These are phyloP conservation scores for Orbilia brochopaga DNA, from an alignment of 2,329 filamentous ascomycete genomes.

Conservation along the genomic window DNA sequence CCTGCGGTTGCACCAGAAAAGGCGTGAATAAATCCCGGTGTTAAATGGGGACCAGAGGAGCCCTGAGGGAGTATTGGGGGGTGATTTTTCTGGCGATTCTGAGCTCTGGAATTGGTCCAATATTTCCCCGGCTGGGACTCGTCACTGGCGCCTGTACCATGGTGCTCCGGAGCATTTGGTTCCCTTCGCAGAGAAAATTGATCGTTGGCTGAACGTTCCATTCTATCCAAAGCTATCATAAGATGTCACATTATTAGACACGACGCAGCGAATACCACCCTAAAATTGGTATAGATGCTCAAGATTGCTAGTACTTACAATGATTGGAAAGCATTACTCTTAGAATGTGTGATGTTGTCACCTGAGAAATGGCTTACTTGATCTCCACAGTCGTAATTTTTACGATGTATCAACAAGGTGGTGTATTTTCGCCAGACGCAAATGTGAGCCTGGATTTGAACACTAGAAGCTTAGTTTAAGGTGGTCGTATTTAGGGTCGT, in stretches of 20 bases:
- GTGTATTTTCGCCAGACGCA: background rate
- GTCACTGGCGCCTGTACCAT: slow-evolving; percentile 4
- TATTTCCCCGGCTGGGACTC: slow-evolving; percentile 28
- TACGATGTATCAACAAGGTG: background rate
- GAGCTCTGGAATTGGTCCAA: slow-evolving; percentile 19
- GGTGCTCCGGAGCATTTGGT: slow-evolving; percentile 10
- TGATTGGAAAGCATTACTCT: slow-evolving; percentile 3
- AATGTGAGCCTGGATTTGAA: background rate
- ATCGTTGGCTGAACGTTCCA: slow-evolving; percentile 35
- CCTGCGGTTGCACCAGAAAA: slow-evolving; percentile 86
- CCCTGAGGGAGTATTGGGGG: slow-evolving; percentile 28
- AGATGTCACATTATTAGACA: background rate
- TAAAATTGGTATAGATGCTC: background rate
- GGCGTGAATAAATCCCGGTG: slow-evolving; percentile 72
- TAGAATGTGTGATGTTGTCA: background rate
- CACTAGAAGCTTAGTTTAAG: slow-evolving; percentile 6
- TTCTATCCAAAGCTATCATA: slow-evolving; percentile 2
- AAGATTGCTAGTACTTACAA: slow-evolving; percentile 8
- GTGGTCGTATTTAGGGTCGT: slow-evolving; percentile 1
- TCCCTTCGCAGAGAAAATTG: slow-evolving; percentile 27
- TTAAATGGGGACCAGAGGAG: slow-evolving; percentile 58
- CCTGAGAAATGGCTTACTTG: background rate
- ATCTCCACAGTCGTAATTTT: background rate
- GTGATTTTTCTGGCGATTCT: background rate
- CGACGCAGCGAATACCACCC: background rate